Base-by-base conservation (phyloP, 2,329 filamentous ascomycete species). In the Cytospora schulzeri region DNA sequence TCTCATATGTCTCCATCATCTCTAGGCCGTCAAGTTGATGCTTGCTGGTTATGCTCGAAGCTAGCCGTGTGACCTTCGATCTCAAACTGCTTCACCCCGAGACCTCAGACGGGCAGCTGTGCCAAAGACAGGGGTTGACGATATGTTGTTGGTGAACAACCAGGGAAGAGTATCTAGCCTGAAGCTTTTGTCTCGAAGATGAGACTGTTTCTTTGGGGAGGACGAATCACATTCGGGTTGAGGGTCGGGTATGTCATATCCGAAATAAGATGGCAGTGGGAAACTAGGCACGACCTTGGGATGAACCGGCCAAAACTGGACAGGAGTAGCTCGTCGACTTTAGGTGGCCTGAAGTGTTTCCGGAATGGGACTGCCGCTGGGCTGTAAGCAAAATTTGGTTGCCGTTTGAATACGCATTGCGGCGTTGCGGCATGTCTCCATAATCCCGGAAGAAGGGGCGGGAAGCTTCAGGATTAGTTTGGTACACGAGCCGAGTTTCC, bases 401-500 rank as follows among this genome's bases (percentile, higher is more conserved):
- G 60, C 28, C 26, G 60, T 62, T 33, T 55, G 52, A 62, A 60
- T n/a, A 60, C 38, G 55, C 55, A 45, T 57, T 57, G 55, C 26
- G 55, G 55, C 55, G 41, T n/a, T 8, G 24, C n/a, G 7, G 55
- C 35, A 9, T 12, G n/a, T 19, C 29, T 22, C 17, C 24, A 29
- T 19, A 19, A 31, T 29, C 38, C 35, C 17, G 12, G 17, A 22
- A 45, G 24, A 7, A 17, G 35, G 55, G 4, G 15, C 12, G 17
- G 55, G 12, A 48, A 11, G n/a, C 5, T 26, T 26, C 8, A n/a
- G 19, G 28, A 59, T 35, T 7, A 24, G 24, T 28, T 12, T 26
- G 54, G 31, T 28, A 48, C 53, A 19, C 57, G 61, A 54, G 61
- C 61, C 55, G 61, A 63, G 45, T 45, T 63, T 22, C 56, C 61